These are phyloP conservation scores for Aspergillus chevalieri DNA, from an alignment of 2,329 filamentous ascomycete species.

Conservation along the genomic window DNA sequence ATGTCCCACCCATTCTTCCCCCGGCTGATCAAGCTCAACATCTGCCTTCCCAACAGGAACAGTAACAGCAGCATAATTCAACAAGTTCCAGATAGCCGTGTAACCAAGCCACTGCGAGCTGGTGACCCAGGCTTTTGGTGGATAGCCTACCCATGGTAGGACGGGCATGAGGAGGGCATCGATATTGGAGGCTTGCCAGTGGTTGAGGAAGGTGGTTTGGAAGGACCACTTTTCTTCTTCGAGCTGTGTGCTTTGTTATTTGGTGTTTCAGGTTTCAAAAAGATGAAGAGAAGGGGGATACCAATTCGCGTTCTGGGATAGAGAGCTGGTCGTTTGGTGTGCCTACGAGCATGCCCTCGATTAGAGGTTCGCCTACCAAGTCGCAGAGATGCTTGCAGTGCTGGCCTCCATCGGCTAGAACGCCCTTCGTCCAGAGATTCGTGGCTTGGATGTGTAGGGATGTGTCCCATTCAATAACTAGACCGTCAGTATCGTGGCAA, in stretches of 20 bases:
- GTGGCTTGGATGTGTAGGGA: conserved; percentile 17
- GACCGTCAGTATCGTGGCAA: background rate
- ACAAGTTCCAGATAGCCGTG: conserved; percentile 30
- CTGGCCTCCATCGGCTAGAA: conserved; percentile 26
- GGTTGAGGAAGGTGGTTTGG: conserved; percentile 14
- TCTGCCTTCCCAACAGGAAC: conserved; percentile 41
- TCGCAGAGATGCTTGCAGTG: conserved; percentile 20
- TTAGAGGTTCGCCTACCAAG: conserved; percentile 23
- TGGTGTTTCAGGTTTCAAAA: background rate
- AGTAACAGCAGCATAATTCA: conserved; percentile 28
- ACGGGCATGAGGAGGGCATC: conserved; percentile 26
- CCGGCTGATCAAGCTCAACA: conserved; percentile 25
- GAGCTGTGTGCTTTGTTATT: conserved; percentile 5
- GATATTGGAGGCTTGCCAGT: conserved; percentile 21
- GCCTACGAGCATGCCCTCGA: conserved; percentile 29
- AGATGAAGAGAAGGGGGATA: background rate
- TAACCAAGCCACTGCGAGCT: conserved; percentile 30
- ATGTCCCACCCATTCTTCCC: conserved; percentile 27
- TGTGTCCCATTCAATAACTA: conserved; percentile 28
- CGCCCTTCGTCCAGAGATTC: conserved; percentile 23
- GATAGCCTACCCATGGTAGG: conserved; percentile 24
- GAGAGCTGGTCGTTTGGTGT: conserved; percentile 18
- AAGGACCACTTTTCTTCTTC: conserved; percentile 16
- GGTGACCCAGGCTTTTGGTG: conserved; percentile 23
- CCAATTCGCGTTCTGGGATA: conserved; percentile 15